These are phyloP conservation scores for Pseudomonodictys pantanalensis DNA, from an alignment of 495 filamentous ascomycete species.

Conservation along the genomic window DNA sequence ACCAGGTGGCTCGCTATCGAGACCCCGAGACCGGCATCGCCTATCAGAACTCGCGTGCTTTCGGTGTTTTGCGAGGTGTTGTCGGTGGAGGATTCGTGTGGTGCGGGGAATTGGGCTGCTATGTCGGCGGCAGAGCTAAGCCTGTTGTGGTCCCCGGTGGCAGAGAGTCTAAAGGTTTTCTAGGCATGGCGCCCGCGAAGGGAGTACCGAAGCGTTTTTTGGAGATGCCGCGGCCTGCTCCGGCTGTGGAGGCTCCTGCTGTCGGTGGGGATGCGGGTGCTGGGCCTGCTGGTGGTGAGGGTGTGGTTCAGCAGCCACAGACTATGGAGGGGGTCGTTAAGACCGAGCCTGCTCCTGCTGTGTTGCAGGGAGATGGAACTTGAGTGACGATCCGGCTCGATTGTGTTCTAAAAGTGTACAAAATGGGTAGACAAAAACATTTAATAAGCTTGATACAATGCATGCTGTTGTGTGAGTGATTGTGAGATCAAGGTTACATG, in stretches of 20 bases:
- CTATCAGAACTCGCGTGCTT: conserved; percentile 38
- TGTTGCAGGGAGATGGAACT: too few species aligned
- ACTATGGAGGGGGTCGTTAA: conserved; percentile 1
- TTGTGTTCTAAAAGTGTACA: too few species aligned
- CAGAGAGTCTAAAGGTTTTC: conserved; percentile 5
- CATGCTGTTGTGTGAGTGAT: too few species aligned
- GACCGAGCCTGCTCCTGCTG: too few species aligned
- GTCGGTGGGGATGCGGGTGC: background rate
- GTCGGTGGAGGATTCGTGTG: conserved; percentile 38
- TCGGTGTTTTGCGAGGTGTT: conserved; percentile 36
- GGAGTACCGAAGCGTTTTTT: conserved; percentile 43
- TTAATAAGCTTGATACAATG: too few species aligned
- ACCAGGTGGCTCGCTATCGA: conserved; percentile 34
- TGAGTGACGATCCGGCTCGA: too few species aligned
- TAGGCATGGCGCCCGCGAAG: conserved; percentile 36
- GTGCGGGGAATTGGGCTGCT: conserved; percentile 39
- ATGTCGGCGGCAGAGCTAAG: conserved; percentile 35
- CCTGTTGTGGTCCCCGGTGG: too few species aligned
- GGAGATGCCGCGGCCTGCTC: conserved; percentile 7
- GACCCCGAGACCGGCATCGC: conserved; percentile 43
- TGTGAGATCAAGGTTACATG: too few species aligned
- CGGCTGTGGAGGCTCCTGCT: background rate
- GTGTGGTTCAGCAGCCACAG: too few species aligned
- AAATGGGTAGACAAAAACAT: too few species aligned
- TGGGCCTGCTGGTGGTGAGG: background rate